Conservation (phyloP, 306 rosid genomes). For the Cucurbita pepo region DNA sequence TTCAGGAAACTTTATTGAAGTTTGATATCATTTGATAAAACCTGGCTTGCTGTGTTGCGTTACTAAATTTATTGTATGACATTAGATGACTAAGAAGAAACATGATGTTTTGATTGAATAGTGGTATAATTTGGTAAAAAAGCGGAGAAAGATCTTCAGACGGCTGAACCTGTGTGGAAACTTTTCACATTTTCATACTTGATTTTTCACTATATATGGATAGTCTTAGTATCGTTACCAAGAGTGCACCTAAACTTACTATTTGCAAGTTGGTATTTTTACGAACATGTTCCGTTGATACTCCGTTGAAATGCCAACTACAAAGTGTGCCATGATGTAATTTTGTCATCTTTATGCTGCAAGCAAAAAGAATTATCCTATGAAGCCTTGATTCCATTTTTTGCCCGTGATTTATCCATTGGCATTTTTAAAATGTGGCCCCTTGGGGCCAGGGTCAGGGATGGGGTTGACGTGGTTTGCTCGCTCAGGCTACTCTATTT, state of each 20-base stretch:
- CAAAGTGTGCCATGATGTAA: neutral
- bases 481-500: no score
- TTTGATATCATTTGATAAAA: neutral
- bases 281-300: neutral
- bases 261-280: neutral
- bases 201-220: neutral
- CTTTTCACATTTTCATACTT: neutral
- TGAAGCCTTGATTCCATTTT: neutral
- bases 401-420: neutral
- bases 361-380: neutral
- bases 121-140: neutral
- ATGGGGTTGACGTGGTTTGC: no score
- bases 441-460: neutral
- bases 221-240: neutral
- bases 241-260: neutral
- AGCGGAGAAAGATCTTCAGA: neutral
- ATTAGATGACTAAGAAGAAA: neutral
- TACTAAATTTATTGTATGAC: neutral
- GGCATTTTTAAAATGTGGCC: neutral
- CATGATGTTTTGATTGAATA: neutral
- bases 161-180: neutral
- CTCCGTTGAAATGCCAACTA: neutral
- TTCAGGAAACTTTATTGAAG: neutral
- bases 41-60: neutral
- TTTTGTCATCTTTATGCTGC: neutral